phyloP scores from a whole-genome alignment of 140 eudicot species.

The Cichorium intybus region DNA sequence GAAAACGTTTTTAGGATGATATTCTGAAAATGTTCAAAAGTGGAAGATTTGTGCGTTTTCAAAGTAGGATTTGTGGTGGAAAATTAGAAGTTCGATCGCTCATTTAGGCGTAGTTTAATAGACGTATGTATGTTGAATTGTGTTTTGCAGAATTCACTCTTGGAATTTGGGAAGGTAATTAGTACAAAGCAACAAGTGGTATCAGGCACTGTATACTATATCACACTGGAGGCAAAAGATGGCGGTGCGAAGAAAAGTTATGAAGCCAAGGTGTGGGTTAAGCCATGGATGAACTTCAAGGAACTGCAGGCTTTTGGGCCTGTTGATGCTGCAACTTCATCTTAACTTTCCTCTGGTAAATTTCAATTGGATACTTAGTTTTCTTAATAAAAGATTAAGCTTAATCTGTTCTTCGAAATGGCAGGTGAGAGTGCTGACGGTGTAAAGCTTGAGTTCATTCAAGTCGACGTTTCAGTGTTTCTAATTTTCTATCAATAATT shows the following conservation, averaged over 20 bases:
- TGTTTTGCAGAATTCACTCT: constrained; percentile 43
- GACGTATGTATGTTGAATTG: no score
- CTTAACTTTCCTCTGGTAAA: constrained; percentile 26
- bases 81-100: not conserved
- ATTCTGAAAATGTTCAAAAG: no score
- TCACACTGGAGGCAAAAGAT: constrained; percentile 62
- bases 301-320: constrained; percentile 40
- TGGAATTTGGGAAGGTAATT: constrained; percentile 48
- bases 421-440: not conserved
- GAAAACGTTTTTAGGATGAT: no score
- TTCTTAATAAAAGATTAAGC: not conserved
- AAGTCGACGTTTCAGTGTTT: not conserved
- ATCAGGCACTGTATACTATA: constrained; percentile 56
- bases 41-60: no score
- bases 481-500: not conserved
- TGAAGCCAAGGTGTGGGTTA: constrained; percentile 76
- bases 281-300: constrained; percentile 74
- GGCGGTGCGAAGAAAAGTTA: constrained; percentile 47
- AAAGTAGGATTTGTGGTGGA: not conserved
- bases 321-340: constrained; percentile 9
- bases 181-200: constrained; percentile 57
- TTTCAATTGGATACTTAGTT: not conserved
- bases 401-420: not conserved
- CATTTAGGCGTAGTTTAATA: no score
- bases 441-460: not conserved